A percentile compares a stretch with the other conserved stretches of the same genome.
phyloP scores from a whole-genome alignment of 2,329 filamentous ascomycete genomes.

The Ustulina deusta region DNA sequence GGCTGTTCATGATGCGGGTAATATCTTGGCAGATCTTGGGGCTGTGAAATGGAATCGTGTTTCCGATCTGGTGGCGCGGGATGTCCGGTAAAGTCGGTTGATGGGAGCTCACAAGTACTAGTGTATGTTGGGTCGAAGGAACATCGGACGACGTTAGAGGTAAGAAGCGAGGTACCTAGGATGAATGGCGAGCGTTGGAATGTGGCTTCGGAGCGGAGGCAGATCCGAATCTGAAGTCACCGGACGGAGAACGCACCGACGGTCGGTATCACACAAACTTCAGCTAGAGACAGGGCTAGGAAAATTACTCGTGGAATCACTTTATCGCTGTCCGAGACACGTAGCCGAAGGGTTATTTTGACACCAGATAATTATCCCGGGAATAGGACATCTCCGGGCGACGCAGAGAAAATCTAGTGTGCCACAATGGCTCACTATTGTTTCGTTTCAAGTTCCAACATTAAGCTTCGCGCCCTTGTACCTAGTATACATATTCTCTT shows the following conservation, averaged over 20 bases:
- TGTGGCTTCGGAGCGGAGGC: background rate
- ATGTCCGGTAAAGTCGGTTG: constrained; percentile 1
- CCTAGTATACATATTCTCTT: constrained; percentile 7
- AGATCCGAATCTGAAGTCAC: constrained; percentile 1
- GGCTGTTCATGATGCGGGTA: background rate
- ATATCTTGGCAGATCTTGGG: background rate
- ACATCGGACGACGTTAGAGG: background rate
- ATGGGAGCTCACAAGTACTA: background rate
- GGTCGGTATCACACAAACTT: constrained; percentile 5
- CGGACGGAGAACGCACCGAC: background rate
- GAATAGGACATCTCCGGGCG: background rate
- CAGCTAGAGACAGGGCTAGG: background rate
- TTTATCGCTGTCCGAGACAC: background rate
- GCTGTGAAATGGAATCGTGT: constrained; percentile 9
- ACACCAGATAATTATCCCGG: constrained; percentile 10
- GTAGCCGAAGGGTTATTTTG: background rate
- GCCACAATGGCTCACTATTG: constrained; percentile 1
- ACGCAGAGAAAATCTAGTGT: background rate
- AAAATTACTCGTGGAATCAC: background rate
- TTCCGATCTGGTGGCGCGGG: constrained; percentile 31
- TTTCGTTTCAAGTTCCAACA: constrained; percentile 33
- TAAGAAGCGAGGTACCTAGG: constrained; percentile 11
- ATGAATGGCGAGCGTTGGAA: background rate
- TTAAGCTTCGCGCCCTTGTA: background rate
- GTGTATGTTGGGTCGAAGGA: background rate